These are phyloP conservation scores for Shiraia sp. DNA, from an alignment of 2,329 filamentous ascomycete species.

Conservation along the genomic window DNA sequence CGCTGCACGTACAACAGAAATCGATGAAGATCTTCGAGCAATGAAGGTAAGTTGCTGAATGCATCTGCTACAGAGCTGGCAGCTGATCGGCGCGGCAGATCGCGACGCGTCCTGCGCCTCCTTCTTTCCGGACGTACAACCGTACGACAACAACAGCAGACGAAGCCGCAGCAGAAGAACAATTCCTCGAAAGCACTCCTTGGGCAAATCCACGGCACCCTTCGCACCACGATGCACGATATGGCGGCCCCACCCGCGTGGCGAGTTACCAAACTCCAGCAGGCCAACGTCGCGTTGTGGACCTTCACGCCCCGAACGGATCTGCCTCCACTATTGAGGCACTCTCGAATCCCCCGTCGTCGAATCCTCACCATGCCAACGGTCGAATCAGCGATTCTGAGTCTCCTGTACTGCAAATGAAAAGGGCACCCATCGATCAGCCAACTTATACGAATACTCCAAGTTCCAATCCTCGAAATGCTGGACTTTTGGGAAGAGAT, in stretches of 20 bases:
- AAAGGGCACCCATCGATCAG: conserved; percentile 37
- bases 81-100: conserved; percentile 38
- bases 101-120: conserved; percentile 33
- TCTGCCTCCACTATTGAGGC: conserved; percentile 47
- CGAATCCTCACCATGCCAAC: conserved; percentile 29
- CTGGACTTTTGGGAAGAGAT: conserved; percentile 28
- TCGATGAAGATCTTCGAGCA: conserved; percentile 84
- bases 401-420: conserved; percentile 45
- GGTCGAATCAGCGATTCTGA: conserved; percentile 38
- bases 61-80: conserved; percentile 12
- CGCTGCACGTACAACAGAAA: conserved; percentile 70
- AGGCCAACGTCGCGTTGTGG: conserved; percentile 40
- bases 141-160: conserved; percentile 47
- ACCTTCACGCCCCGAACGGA: conserved; percentile 41
- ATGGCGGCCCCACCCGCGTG: conserved; percentile 30
- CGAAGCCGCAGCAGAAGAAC: conserved; percentile 72
- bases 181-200: conserved; percentile 85
- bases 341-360: conserved; percentile 44
- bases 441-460: conserved; percentile 29
- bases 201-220: conserved; percentile 83
- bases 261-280: conserved; percentile 43
- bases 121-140: conserved; percentile 40
- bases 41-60: conserved; percentile 72
- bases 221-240: conserved; percentile 43
- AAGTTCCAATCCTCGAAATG: conserved; percentile 29